Conservation (phyloP, 2,329 filamentous ascomycete species). For the Didymella exigua region DNA sequence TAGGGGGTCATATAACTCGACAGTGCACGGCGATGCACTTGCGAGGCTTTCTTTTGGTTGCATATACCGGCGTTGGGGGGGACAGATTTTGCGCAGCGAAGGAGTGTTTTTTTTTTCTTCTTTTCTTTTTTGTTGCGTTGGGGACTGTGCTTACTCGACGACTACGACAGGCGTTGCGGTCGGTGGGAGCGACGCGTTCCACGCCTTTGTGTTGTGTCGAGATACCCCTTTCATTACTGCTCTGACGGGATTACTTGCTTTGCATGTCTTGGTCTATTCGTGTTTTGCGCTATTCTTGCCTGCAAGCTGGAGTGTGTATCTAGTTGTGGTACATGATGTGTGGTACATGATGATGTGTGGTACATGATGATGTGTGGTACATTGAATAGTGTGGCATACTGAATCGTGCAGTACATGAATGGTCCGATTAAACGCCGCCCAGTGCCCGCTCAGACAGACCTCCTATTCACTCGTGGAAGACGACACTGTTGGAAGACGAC, state of each 20-base stretch:
- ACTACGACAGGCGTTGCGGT: conserved; percentile 22
- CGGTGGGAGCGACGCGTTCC: conserved; percentile 20
- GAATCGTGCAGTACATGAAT: not conserved
- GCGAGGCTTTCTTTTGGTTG: conserved; percentile 7
- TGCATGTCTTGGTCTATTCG: too few relatives aligned
- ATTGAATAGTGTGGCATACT: too few relatives aligned
- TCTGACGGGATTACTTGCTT: too few relatives aligned
- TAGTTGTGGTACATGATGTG: too few relatives aligned
- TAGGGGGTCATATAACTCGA: conserved; percentile 7
- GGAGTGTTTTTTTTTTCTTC: too few relatives aligned
- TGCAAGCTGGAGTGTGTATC: too few relatives aligned
- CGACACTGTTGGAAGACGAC: too few relatives aligned
- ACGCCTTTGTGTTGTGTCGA: conserved; percentile 19
- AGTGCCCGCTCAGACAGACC: conserved; percentile 30
- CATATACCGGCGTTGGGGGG: conserved; percentile 11
- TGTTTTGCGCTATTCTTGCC: too few relatives aligned
- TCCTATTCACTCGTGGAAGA: too few relatives aligned
- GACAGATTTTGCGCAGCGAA: not conserved
- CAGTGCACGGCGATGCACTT: conserved; percentile 11
- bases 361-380: too few relatives aligned
- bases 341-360: too few relatives aligned
- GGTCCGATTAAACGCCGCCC: conserved; percentile 38
- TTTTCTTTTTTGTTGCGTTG: too few relatives aligned
- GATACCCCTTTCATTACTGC: conserved; percentile 13
- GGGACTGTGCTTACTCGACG: conserved; percentile 15